Evolutionary conservation across 1,284 basidiomycete species (phyloP), one percentile per base, ranked within the genome.

Genomic region (Peniophora sp.): DNA sequence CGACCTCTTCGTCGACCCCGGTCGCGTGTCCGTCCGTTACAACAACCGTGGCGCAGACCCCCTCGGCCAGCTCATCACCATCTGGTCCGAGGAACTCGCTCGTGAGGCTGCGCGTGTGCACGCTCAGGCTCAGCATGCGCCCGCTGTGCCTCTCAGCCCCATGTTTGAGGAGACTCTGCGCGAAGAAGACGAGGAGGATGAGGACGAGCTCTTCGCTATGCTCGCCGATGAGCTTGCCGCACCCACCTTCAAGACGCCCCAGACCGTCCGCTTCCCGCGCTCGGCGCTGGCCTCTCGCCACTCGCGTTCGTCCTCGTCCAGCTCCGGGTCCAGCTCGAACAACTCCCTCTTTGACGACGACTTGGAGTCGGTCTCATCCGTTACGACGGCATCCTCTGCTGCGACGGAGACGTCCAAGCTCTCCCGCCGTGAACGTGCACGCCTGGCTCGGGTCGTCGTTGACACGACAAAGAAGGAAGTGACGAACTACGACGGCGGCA

Each of bases 401-500:
- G 54, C 65, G 51, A 55, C 58, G 47, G 60, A 56, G 49, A 62
- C 65, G 51, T 65, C 63, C 58, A 77, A 75, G 60, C 71, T 76
- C 50, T 84, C 83, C 27, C 81, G 83, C 52, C 76, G 84, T 53
- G 84, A 86, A 64, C 76, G 76, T 49, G 77, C 77, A 10, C 75
- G 81, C 55, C 79, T 83, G 62, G 76, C 77, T 19, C 79, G 77
- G 55, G 81, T 89, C 56, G 87, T 76, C 61, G 65, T 90, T 50
- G 86, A 90, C 64, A 74, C 73, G 22, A 68, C 78, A 59, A 89
- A 82, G 73, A 86, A 67, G 44, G 83, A 85, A 50, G 83, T 89
- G 53, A 89, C 86, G 47, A 84, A 84, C 61, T 90, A 90, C 61
- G 86, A 89, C 58, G 87, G 86, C 53, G 86, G 87, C 57, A 89